Conservation (phyloP, 2,329 filamentous ascomycete species). For the Biscogniauxia sp. region DNA sequence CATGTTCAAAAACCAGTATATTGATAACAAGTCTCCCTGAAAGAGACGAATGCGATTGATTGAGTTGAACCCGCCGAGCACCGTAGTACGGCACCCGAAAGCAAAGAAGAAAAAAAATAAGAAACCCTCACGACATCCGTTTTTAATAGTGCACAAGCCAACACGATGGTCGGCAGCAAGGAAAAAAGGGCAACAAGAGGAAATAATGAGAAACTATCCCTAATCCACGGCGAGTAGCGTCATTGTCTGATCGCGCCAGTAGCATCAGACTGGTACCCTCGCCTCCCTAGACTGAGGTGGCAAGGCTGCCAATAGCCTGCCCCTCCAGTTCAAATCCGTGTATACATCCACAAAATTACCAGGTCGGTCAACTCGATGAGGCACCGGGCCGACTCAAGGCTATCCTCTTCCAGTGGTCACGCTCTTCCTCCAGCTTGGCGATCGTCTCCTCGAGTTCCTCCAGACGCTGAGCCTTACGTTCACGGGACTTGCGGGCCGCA, state of each 20-base stretch:
- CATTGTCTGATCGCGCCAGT: conserved; percentile 22
- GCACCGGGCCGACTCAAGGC: conserved; percentile 42
- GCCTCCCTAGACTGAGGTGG: conserved; percentile 23
- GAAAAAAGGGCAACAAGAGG: conserved; percentile 22
- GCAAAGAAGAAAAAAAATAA: neutral
- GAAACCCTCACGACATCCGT: conserved; percentile 1
- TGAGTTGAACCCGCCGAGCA: neutral
- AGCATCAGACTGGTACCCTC: conserved; percentile 27
- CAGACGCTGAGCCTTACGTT: conserved; percentile 76
- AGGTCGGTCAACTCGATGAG: conserved; percentile 30
- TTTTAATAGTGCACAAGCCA: conserved; percentile 2
- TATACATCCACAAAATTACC: conserved; percentile 20
- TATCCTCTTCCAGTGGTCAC: conserved; percentile 63
- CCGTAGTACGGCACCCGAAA: neutral
- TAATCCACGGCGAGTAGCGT: conserved; percentile 24
- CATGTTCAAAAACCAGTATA: neutral
- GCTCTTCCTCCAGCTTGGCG: conserved; percentile 63
- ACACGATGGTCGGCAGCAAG: neutral
- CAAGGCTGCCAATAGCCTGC: conserved; percentile 20
- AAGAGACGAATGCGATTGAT: neutral
- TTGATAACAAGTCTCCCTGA: neutral
- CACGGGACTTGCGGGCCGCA: conserved; percentile 88
- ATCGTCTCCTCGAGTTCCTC: conserved; percentile 74
- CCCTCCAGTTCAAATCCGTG: conserved; percentile 35
- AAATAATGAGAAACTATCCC: conserved; percentile 16